These are phyloP conservation scores for Blastobotrys buckinghamii DNA, from an alignment of 1,139 yeast genomes.

Conservation along the genomic window DNA sequence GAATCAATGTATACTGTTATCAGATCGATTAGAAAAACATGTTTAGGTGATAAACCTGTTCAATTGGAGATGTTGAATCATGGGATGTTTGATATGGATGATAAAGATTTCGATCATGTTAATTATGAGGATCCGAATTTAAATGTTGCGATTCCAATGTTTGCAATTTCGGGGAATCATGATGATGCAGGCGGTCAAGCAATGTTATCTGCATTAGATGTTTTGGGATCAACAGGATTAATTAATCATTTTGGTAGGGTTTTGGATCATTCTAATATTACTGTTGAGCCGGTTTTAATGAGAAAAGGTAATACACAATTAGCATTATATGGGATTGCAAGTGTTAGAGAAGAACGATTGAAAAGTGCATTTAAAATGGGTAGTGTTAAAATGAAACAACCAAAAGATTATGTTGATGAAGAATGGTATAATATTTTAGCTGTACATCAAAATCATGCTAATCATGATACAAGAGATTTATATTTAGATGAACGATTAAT, in stretches of 20 bases:
- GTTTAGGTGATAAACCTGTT: constrained; percentile 85
- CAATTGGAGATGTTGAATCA: constrained; percentile 81
- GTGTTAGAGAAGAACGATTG: constrained; percentile 82
- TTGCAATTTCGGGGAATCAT: constrained; percentile 93
- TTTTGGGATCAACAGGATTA: constrained; percentile 74
- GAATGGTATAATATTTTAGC: constrained; percentile 83
- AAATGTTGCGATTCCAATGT: constrained; percentile 86
- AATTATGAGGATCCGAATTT: constrained; percentile 89
- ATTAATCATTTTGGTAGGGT: constrained; percentile 89
- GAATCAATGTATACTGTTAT: constrained; percentile 83
- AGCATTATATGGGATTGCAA: constrained; percentile 85
- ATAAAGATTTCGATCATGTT: constrained; percentile 43
- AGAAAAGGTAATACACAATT: constrained; percentile 77
- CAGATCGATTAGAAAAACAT: constrained; percentile 59
- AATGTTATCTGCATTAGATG: constrained; percentile 80
- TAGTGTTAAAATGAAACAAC: constrained; percentile 70
- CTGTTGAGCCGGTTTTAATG: constrained; percentile 70
- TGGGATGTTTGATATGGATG: constrained; percentile 55
- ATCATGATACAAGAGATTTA: constrained; percentile 67
- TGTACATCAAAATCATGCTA: constrained; percentile 84
- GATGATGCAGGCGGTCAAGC: constrained; percentile 87
- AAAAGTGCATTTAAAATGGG: constrained; percentile 79
- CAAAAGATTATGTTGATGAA: constrained; percentile 41
- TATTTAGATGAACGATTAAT: constrained; percentile 79
- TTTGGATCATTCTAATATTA: constrained; percentile 65